Evolutionary conservation across 179 eudicot genomes (phyloP).

Genomic region (Carnegiea gigantea): DNA sequence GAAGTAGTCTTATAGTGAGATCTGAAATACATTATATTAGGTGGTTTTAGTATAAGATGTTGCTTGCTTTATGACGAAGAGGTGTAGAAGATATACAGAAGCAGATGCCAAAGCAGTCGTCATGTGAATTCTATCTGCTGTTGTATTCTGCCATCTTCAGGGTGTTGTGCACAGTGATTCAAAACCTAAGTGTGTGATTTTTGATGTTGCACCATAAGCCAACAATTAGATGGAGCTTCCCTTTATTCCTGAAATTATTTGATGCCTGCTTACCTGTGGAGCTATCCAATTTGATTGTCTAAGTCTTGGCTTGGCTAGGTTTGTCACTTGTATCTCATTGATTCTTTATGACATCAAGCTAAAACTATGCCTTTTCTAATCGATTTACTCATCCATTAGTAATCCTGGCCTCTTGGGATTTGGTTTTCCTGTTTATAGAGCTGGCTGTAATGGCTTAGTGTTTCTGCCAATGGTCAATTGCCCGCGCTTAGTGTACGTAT

Average conservation of each 20-base stretch:
- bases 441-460: neutral
- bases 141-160: slow-evolving; percentile 92
- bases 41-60: neutral
- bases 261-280: too few species aligned
- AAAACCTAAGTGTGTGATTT: slow-evolving; percentile 65
- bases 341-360: neutral
- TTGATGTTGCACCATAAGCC: neutral
- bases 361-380: neutral
- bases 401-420: neutral
- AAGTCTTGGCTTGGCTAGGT: too few species aligned
- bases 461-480: neutral
- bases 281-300: too few species aligned
- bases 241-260: too few species aligned
- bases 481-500: too few species aligned
- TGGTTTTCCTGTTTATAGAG: neutral
- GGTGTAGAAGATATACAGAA: slow-evolving; percentile 81
- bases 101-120: slow-evolving; percentile 78
- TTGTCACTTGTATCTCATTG: neutral
- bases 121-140: slow-evolving; percentile 69
- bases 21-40: neutral
- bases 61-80: slow-evolving; percentile 40
- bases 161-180: slow-evolving; percentile 95
- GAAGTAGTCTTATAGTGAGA: neutral
- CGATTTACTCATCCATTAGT: neutral
- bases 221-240: too few species aligned